Percentiles rank a stretch among this genome's conserved stretches.
phyloP scores from a whole-genome alignment of 345 rosid genomes.

The Eucalyptus erythrocorys region DNA sequence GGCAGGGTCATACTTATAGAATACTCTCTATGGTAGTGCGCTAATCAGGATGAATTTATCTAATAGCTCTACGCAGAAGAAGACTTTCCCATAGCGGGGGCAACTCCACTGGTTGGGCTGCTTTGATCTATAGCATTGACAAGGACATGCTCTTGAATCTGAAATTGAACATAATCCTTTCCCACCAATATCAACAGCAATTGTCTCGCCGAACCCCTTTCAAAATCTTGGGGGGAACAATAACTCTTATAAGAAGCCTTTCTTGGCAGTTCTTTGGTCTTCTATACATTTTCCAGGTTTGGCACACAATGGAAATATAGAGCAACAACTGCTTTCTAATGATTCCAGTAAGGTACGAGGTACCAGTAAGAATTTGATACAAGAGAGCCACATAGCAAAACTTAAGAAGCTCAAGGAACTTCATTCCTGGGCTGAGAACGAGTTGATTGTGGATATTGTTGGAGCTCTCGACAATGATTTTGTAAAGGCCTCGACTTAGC shows the following conservation, averaged over 20 bases:
- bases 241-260: constrained; percentile 19
- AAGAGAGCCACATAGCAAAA: constrained; percentile 6
- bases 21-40: background rate
- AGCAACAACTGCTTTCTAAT: background rate
- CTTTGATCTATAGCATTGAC: constrained; percentile 59
- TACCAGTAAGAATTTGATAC: background rate
- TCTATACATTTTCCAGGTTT: constrained; percentile 16
- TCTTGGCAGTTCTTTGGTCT: constrained; percentile 33
- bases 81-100: constrained; percentile 25
- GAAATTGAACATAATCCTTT: constrained; percentile 35
- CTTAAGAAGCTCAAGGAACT: constrained; percentile 29
- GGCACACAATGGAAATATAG: constrained; percentile 7
- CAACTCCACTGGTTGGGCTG: constrained; percentile 75
- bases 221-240: constrained; percentile 3
- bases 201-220: too few relatives aligned
- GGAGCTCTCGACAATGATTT: constrained; percentile 27
- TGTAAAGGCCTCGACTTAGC: constrained; percentile 39
- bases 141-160: constrained; percentile 22
- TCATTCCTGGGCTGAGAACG: constrained; percentile 45
- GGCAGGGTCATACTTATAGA: background rate
- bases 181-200: constrained; percentile 35
- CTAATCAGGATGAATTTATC: background rate
- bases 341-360: background rate
- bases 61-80: constrained; percentile 2
- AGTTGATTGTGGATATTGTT: constrained; percentile 53